Evolutionary conservation across 2,329 filamentous ascomycete genomes (phyloP), one percentile per base, ranked within the genome.

Genomic region (Alternaria longipes): DNA sequence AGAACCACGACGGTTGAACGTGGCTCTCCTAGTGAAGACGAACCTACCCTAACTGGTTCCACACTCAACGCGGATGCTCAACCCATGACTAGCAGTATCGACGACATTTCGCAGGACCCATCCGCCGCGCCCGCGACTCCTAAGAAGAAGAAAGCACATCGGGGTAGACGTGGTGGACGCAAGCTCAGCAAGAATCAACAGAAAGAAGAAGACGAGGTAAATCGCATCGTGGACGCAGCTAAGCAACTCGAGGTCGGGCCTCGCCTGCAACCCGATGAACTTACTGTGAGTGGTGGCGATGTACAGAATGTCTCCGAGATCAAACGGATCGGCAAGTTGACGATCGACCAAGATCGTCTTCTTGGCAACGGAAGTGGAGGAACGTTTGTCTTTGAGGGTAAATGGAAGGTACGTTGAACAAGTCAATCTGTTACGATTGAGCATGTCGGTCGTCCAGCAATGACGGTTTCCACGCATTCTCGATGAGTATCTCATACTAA

Each of bases 311-410:
- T 84, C 11, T 78, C 79, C 34, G 83, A 81, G 46, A 79, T 81
- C 12, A 81, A 89, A 62, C 84, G 85, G 45, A 89, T 89, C 69
- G 87, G 87, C 53, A 87, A 86, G 62, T 79, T 89, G 24, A 84
- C 83, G 55, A 87, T 90, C 30, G 82, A 86, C 65, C 88, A 85
- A 24, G 85, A 89, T 68, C 83, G 82, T 30, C 83, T 89, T 18
- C 82, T 90, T 40, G 89, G 89, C 2, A 85, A 92, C 60, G 95
- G 95, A 56, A 98, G 94, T 78, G 97, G 97, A 74, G 95, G 95
- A n/a, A 99, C 95, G 0, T 89, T 96, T 54, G 95, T 99, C 0
- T 98, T 95, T 78, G 90, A 92, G 50, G 95, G 95, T n/a, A 92
- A 90, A 55, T 98, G 97, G 76, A 95, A 97, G 62, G 77, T 79